Conservation (phyloP, 2,329 filamentous ascomycete species). For the Zarea fungicola region DNA sequence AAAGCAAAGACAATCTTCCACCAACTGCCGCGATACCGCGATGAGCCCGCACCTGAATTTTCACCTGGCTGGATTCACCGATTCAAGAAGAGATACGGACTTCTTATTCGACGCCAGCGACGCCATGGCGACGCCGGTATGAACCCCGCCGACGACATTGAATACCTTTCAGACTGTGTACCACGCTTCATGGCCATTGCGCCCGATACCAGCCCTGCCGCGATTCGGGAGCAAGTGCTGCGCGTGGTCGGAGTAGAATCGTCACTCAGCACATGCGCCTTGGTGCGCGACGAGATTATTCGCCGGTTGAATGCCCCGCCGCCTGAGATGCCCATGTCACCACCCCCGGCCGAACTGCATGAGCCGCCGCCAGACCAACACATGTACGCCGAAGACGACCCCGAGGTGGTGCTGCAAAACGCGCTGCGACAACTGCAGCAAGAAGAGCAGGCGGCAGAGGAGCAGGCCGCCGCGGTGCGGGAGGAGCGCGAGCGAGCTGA, state of each 20-base stretch:
- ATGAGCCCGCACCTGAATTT: conserved; percentile 55
- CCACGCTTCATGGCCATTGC: conserved; percentile 55
- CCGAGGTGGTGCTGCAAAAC: conserved; percentile 54
- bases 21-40: conserved; percentile 55
- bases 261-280: conserved; percentile 47
- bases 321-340: neutral
- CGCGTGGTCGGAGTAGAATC: conserved; percentile 52
- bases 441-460: conserved; percentile 54
- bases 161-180: conserved; percentile 55
- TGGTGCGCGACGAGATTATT: conserved; percentile 54
- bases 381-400: conserved; percentile 48
- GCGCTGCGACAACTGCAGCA: conserved; percentile 54
- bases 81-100: conserved; percentile 59
- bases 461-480: conserved; percentile 49
- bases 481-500: conserved; percentile 48
- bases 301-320: conserved; percentile 26
- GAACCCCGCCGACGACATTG: conserved; percentile 50
- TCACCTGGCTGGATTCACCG: conserved; percentile 60
- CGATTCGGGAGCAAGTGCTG: conserved; percentile 53
- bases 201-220: conserved; percentile 53
- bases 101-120: conserved; percentile 52
- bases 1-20: conserved; percentile 57
- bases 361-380: conserved; percentile 20
- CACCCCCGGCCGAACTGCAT: conserved; percentile 14
- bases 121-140: conserved; percentile 42